Evolutionary conservation across 192 early-diverging fungal species (phyloP).

Genomic region (Coemansia sp.): DNA sequence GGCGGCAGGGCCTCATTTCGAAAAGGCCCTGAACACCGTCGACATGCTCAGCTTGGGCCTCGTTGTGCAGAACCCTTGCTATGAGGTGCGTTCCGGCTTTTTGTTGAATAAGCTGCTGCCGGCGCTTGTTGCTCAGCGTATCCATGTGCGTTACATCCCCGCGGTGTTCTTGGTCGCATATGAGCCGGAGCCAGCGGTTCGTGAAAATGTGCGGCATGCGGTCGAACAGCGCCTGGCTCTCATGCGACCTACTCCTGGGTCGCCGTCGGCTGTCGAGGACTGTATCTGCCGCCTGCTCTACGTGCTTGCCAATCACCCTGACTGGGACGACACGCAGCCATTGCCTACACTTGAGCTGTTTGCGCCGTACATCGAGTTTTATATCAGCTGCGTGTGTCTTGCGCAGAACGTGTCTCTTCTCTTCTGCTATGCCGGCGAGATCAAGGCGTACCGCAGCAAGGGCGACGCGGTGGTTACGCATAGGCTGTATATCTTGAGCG

Average conservation of each 20-base stretch:
- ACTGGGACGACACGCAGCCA: conserved; percentile 61
- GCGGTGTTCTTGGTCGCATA: conserved; percentile 79
- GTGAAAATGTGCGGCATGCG: conserved; percentile 59
- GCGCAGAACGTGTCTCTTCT: conserved; percentile 83
- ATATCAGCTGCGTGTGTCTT: conserved; percentile 71
- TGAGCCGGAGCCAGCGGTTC: conserved; percentile 77
- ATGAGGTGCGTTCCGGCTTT: conserved; percentile 74
- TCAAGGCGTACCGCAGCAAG: conserved; percentile 70
- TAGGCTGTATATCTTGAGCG: conserved; percentile 81
- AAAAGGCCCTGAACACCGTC: conserved; percentile 52
- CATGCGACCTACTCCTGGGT: conserved; percentile 36
- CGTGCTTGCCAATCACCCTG: conserved; percentile 82
- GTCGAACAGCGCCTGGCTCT: conserved; percentile 61
- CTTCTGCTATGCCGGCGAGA: conserved; percentile 67
- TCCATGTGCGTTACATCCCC: conserved; percentile 71
- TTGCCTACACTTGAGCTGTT: conserved; percentile 49
- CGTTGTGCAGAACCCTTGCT: conserved; percentile 72
- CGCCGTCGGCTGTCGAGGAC: conserved; percentile 60
- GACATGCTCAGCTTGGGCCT: conserved; percentile 65
- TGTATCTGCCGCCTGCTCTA: conserved; percentile 66
- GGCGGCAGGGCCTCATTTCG: conserved; percentile 42
- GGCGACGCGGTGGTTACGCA: conserved; percentile 20
- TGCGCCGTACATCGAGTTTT: conserved; percentile 83
- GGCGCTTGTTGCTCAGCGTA: conserved; percentile 57
- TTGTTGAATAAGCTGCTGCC: conserved; percentile 67